Base-by-base conservation (phyloP, 148 eudicot species). In the Limonium bicolor region DNA sequence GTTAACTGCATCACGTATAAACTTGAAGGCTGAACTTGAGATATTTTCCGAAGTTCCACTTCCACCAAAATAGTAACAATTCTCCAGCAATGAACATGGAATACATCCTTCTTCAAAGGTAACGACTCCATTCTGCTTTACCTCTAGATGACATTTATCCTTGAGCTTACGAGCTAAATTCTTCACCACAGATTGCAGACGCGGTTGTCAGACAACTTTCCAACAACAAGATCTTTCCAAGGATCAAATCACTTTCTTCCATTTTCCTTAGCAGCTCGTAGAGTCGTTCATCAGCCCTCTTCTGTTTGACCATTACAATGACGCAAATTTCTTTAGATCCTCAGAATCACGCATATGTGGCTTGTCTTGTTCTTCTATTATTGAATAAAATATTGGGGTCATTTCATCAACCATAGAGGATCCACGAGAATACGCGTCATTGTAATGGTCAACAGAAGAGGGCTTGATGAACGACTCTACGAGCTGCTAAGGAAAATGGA, bases 371-470 rank as follows among this genome's bases (percentile, higher is more conserved):
- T 63, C 75, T 48, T 61, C 73, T 43, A 90, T 50, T 57, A 90
- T 69, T 35, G 48, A 42, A 55, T 60, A 77, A 50, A 80, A 90
- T 7, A 50, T 46, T 16, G 97, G 95, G 53, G 82, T 93, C 27
- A 84, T 48, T 33, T 62, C 68, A 57, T 90, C 97, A 30, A 90
- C 64, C 31, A 75, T 62, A 41, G 69, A 67, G 64, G 68, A 56
- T 8, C 70, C 84, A 87, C 92, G 81, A 17, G 97, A 90, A 40
- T 81, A 74, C n/a, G n/a, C n/a, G n/a, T n/a, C n/a, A n/a, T n/a
- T n/a, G n/a, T n/a, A n/a, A n/a, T n/a, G n/a, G n/a, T n/a, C n/a
- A n/a, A n/a, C n/a, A n/a, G n/a, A n/a, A n/a, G n/a, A n/a, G n/a
- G n/a, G n/a, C n/a, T n/a, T n/a, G n/a, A n/a, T n/a, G n/a, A n/a